Base-by-base conservation (phyloP, 768 basidiomycete genomes). In the Boletus vinaceobasis region DNA sequence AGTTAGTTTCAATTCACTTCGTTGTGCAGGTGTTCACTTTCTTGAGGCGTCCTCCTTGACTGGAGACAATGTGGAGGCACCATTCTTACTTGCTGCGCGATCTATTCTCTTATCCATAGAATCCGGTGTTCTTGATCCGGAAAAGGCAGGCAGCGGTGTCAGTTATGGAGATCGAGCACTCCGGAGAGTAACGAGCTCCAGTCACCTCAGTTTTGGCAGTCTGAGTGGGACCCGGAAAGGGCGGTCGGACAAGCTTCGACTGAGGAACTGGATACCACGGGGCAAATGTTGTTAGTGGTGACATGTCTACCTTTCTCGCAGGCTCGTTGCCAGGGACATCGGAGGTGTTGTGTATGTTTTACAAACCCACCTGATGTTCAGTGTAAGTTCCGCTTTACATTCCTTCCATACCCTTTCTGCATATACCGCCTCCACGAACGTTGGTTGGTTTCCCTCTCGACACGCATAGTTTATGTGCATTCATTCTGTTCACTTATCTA, bases 161-260 rank as follows among this genome's bases (percentile, higher is more conserved):
- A 93, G 90, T 65, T 99, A 97, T 66, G 97, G 97, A 9, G 97
- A 98, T 70, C 81, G 97, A 55, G 90, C 93, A 23, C 77, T 98
- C 32, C 81, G 93, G 53, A 80, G 96, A 64, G 92, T 98, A 32
- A 93, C 88, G 58, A 92, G 90, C 69, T 89, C 88, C n/a, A 92
- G 90, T 64, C 84, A 90, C 52, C 74, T 94, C 63, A 92, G 90
- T 67, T 90, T 92, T 68, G 90, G 89, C 15, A 90, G 88, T 65
- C 73, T 90, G 48, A 89, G 86, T 65, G 83, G 80, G n/a, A 73
- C 79, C 43, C 83, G 86, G 46, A 78, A 77, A 66, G 82, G 80
- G 58, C 73, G 70, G 37, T 71, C 80, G n/a, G 78, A 84, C 52
- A 87, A 78, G 66, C 69, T 88, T 46, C 83, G 78, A 69, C 69